These are phyloP conservation scores for Cystofilobasidium capitatum DNA, from an alignment of 768 basidiomycete species.

Conservation along the genomic window DNA sequence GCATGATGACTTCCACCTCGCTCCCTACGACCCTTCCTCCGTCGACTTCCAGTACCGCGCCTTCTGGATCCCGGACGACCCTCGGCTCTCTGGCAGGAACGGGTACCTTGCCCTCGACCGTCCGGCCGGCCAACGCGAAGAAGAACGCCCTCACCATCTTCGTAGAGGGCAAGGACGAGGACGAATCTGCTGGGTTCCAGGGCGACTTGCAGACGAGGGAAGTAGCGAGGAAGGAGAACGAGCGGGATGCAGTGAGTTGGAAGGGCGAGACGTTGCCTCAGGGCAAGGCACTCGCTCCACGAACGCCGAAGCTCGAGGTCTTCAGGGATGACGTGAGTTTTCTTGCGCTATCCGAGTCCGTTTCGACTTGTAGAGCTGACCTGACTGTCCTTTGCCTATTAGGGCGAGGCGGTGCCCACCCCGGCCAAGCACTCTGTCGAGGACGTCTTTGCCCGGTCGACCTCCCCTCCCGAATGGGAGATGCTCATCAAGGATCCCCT, in stretches of 20 bases:
- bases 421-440: slow-evolving; percentile 30
- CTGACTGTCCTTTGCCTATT: neutral
- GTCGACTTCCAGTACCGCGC: slow-evolving; percentile 28
- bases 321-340: slow-evolving; percentile 42
- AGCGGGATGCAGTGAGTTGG: slow-evolving; percentile 41
- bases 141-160: slow-evolving; percentile 36
- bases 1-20: slow-evolving; percentile 47
- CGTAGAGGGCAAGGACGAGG: slow-evolving; percentile 31
- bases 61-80: neutral
- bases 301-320: slow-evolving; percentile 43
- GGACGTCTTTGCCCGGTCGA: slow-evolving; percentile 35
- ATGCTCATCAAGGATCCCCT: slow-evolving; percentile 42
- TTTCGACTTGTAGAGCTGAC: neutral
- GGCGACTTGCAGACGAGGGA: slow-evolving; percentile 43
- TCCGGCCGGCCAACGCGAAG: slow-evolving; percentile 33
- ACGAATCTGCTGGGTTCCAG: slow-evolving; percentile 25
- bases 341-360: neutral
- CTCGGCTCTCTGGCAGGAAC: slow-evolving; percentile 9
- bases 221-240: slow-evolving; percentile 43
- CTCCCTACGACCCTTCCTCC: slow-evolving; percentile 41
- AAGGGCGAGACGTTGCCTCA: slow-evolving; percentile 42
- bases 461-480: slow-evolving; percentile 40
- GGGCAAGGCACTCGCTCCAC: slow-evolving; percentile 33
- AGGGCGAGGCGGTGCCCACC: slow-evolving; percentile 4
- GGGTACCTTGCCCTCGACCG: slow-evolving; percentile 1